These are phyloP conservation scores for Crithidia bombi DNA, from an alignment of 208 protist genomes.

Conservation along the genomic window DNA sequence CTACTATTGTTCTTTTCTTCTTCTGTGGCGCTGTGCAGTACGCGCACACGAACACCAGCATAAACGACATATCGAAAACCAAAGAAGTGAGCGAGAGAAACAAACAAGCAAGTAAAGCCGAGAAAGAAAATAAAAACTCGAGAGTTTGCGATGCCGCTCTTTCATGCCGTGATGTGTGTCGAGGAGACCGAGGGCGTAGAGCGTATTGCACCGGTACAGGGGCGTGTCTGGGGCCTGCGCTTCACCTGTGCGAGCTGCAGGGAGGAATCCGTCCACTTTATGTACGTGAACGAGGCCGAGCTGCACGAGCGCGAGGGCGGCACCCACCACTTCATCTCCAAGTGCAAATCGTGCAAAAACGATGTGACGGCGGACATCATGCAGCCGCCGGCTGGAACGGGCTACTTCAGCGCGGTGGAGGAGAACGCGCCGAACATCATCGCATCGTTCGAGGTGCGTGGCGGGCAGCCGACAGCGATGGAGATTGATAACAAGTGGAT, in stretches of 20 bases:
- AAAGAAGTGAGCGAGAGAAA: not conserved
- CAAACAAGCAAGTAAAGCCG: no score
- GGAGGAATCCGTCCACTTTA: slow-evolving; percentile 46
- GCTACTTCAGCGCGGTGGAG: slow-evolving; percentile 26
- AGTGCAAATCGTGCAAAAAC: slow-evolving; percentile 66
- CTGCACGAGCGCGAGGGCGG: slow-evolving; percentile 54
- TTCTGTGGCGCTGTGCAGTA: no score
- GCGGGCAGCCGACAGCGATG: slow-evolving; percentile 63
- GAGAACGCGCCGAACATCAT: slow-evolving; percentile 25
- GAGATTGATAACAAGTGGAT: slow-evolving; percentile 71
- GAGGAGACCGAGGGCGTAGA: slow-evolving; percentile 64
- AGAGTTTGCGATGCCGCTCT: slow-evolving; percentile 57
- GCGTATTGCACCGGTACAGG: slow-evolving; percentile 35
- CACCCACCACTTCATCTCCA: slow-evolving; percentile 52
- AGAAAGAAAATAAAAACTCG: not conserved
- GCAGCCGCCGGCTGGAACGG: slow-evolving; percentile 6
- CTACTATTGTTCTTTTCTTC: no score
- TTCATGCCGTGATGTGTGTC: slow-evolving; percentile 43
- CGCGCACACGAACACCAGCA: slow-evolving; percentile 1
- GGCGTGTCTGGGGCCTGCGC: slow-evolving; percentile 60
- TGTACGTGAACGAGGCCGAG: slow-evolving; percentile 66
- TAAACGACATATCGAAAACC: not conserved
- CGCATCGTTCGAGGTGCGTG: slow-evolving; percentile 65
- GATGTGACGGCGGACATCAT: slow-evolving; percentile 51
- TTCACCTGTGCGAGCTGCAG: slow-evolving; percentile 57